A percentile compares a stretch with the other conserved stretches of the same genome.
Conservation (phyloP, 257 asterid genomes). For the Rehmannia glutinosa region DNA sequence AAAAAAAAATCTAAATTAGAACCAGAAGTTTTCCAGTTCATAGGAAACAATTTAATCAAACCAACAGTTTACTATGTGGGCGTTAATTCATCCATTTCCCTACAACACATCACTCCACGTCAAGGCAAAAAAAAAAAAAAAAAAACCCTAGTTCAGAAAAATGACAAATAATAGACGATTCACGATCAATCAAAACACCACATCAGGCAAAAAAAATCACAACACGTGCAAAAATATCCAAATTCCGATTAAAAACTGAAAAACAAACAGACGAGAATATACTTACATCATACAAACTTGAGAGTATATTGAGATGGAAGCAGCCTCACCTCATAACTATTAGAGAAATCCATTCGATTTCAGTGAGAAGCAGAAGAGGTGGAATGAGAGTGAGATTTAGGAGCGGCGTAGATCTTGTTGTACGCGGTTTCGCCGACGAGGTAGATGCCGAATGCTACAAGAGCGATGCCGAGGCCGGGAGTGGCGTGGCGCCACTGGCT, state of each 20-base stretch:
- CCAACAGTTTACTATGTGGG: background rate
- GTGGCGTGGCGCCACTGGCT: constrained; percentile 91
- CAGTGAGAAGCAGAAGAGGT: constrained; percentile 7
- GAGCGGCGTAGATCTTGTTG: constrained; percentile 67
- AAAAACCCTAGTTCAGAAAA: background rate
- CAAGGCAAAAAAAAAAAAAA: constrained; percentile 5
- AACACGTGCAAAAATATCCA: background rate
- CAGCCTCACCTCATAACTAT: background rate
- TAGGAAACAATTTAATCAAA: background rate
- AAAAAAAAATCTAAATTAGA: too few relatives aligned
- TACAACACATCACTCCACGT: background rate
- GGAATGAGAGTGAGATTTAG: constrained; percentile 57
- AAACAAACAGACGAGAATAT: background rate
- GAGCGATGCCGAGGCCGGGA: constrained; percentile 91
- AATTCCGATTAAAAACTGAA: background rate
- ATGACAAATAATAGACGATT: background rate
- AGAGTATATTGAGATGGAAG: background rate
- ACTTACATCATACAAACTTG: background rate
- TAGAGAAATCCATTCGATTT: background rate
- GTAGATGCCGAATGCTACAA: constrained; percentile 79
- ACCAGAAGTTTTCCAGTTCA: background rate
- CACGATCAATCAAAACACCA: background rate
- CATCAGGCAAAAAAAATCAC: background rate
- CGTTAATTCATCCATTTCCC: background rate
- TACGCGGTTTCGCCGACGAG: constrained; percentile 55